phyloP scores from a whole-genome alignment of 192 early-diverging fungal species.

The Podila epicladia region DNA sequence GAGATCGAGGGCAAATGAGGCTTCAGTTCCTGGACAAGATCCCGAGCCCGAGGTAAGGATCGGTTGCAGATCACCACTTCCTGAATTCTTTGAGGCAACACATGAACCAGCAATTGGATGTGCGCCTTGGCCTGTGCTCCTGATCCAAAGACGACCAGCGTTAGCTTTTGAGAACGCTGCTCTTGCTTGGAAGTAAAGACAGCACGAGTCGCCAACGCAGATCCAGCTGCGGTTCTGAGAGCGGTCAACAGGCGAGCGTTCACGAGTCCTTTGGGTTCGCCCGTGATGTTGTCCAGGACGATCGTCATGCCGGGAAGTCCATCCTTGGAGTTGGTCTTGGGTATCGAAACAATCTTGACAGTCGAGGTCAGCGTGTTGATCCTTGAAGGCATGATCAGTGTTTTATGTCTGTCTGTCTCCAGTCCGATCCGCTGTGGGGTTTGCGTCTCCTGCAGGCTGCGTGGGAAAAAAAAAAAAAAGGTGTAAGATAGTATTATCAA shows the following conservation, averaged over 20 bases:
- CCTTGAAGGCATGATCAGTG: constrained; percentile 62
- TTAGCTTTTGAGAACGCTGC: constrained; percentile 2
- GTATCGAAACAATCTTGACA: constrained; percentile 61
- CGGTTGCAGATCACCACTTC: constrained; percentile 58
- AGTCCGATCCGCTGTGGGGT: constrained; percentile 54
- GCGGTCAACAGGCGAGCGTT: constrained; percentile 60
- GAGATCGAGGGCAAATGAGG: constrained; percentile 15
- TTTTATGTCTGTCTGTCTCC: constrained; percentile 43
- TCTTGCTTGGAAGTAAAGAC: constrained; percentile 25
- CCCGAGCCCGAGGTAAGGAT: constrained; percentile 38
- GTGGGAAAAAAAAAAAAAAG: no score
- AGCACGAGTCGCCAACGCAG: constrained; percentile 55
- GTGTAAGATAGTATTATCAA: neutral
- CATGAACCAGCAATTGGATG: constrained; percentile 56
- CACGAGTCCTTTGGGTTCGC: constrained; percentile 53
- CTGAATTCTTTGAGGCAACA: constrained; percentile 46
- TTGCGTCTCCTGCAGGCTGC: constrained; percentile 35
- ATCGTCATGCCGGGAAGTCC: constrained; percentile 56
- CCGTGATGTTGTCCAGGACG: constrained; percentile 57
- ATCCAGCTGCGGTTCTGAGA: constrained; percentile 62
- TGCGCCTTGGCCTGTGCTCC: constrained; percentile 62
- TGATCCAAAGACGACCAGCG: constrained; percentile 60
- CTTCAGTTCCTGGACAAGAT: constrained; percentile 30
- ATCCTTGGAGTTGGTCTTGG: constrained; percentile 48
- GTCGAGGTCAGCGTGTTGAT: constrained; percentile 51